Conservation (phyloP, 2,329 filamentous ascomycete species). For the Fusarium subglutinans region DNA sequence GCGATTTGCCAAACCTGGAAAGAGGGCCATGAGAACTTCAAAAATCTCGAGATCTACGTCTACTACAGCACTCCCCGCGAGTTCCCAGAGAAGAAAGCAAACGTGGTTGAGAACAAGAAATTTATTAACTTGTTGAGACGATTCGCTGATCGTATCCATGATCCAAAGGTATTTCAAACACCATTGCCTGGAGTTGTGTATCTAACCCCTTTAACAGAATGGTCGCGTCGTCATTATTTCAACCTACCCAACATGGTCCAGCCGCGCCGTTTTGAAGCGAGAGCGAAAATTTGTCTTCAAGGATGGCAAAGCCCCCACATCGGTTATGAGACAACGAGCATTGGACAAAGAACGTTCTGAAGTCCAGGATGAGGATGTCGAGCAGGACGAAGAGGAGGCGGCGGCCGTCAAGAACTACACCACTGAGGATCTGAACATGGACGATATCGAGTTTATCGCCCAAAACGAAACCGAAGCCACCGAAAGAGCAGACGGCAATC, state of each 20-base stretch:
- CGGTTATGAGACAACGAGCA: not conserved
- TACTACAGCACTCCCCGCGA: not conserved
- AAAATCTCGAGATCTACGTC: not conserved
- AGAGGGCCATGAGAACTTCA: not conserved
- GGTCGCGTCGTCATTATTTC: not conserved
- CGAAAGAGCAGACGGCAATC: not conserved
- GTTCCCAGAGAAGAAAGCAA: not conserved
- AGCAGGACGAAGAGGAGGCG: not conserved
- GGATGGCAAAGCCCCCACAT: not conserved
- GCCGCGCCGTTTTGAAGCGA: not conserved
- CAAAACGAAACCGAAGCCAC: not conserved
- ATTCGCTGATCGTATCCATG: rapidly evolving
- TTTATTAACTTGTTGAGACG: not conserved
- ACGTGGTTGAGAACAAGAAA: not conserved
- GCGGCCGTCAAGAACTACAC: not conserved
- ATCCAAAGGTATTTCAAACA: not conserved
- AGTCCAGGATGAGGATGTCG: not conserved
- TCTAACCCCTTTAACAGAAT: not conserved
- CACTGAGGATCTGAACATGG: rapidly evolving
- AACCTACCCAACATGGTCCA: not conserved
- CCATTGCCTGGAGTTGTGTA: not conserved
- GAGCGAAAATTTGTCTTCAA: not conserved
- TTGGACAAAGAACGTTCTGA: not conserved
- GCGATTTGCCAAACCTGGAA: not conserved
- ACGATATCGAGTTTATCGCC: not conserved